Evolutionary conservation across 2,329 filamentous ascomycete genomes (phyloP).

Genomic region (Calcarisporium arbuscula): DNA sequence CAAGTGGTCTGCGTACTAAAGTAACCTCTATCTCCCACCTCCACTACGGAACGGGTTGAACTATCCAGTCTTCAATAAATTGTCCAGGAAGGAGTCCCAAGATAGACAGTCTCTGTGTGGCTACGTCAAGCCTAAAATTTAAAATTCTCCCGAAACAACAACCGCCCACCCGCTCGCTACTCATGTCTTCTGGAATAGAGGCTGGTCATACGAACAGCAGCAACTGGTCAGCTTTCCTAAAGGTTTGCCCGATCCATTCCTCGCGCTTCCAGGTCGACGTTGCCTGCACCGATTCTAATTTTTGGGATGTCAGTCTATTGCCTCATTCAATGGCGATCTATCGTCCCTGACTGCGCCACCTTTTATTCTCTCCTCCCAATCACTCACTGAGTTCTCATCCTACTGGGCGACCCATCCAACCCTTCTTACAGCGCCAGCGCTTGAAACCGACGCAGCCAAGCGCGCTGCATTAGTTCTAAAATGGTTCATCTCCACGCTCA

Average conservation of each 20-base stretch:
- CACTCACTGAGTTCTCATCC: constrained; percentile 72
- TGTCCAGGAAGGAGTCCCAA: too few relatives aligned
- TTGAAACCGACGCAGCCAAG: constrained; percentile 73
- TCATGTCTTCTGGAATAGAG: constrained; percentile 24
- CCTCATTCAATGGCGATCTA: constrained; percentile 76
- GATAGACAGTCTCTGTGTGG: too few relatives aligned
- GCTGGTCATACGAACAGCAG: constrained; percentile 33
- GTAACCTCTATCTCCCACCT: too few relatives aligned
- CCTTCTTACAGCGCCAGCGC: constrained; percentile 75
- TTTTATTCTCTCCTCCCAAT: constrained; percentile 74
- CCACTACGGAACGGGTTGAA: too few relatives aligned
- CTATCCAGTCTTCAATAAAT: too few relatives aligned
- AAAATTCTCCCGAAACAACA: too few relatives aligned
- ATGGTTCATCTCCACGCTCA: constrained; percentile 91
- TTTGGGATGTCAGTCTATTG: constrained; percentile 51
- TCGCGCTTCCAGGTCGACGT: background rate
- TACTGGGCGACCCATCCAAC: constrained; percentile 77
- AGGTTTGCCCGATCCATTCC: constrained; percentile 28
- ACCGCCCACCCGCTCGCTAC: too few relatives aligned
- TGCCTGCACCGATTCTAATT: background rate
- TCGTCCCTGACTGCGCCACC: constrained; percentile 75
- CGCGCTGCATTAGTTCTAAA: constrained; percentile 83
- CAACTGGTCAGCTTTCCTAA: constrained; percentile 47
- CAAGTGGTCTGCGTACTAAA: too few relatives aligned
- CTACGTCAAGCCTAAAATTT: too few relatives aligned